Conservation (phyloP, 257 asterid genomes). For the Misopates orontium region DNA sequence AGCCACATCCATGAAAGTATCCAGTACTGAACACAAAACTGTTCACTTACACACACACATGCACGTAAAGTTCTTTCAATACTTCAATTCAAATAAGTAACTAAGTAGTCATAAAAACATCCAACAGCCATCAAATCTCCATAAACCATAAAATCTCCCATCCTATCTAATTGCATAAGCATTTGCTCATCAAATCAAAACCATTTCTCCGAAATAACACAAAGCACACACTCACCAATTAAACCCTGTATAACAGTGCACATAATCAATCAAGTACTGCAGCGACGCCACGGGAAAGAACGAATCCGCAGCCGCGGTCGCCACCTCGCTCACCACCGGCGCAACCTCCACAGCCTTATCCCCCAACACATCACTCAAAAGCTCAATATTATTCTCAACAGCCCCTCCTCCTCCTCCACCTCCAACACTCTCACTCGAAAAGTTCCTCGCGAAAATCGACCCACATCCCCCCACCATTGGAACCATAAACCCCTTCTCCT, state of each 20-base stretch:
- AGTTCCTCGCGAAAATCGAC: slow-evolving; percentile 45
- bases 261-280: slow-evolving; percentile 73
- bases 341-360: slow-evolving; percentile 58
- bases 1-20: neutral
- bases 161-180: neutral
- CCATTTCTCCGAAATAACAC: slow-evolving; percentile 11
- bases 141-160: neutral
- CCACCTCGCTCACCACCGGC: slow-evolving; percentile 72
- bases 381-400: slow-evolving; percentile 52
- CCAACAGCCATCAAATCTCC: neutral
- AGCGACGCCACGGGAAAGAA: slow-evolving; percentile 74
- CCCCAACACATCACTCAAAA: slow-evolving; percentile 53
- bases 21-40: neutral
- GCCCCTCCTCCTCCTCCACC: slow-evolving; percentile 37
- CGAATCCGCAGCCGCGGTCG: slow-evolving; percentile 82
- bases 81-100: neutral
- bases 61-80: neutral
- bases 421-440: slow-evolving; percentile 54
- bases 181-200: neutral
- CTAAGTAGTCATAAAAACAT: neutral
- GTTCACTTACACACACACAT: neutral
- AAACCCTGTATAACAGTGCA: slow-evolving; percentile 65
- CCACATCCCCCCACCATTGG: slow-evolving; percentile 55
- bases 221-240: slow-evolving; percentile 60
- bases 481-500: slow-evolving; percentile 37